Evolutionary conservation across 2,329 filamentous ascomycete species (phyloP), one percentile per base, ranked within the genome.

Genomic region (Epichloe uncinata): DNA sequence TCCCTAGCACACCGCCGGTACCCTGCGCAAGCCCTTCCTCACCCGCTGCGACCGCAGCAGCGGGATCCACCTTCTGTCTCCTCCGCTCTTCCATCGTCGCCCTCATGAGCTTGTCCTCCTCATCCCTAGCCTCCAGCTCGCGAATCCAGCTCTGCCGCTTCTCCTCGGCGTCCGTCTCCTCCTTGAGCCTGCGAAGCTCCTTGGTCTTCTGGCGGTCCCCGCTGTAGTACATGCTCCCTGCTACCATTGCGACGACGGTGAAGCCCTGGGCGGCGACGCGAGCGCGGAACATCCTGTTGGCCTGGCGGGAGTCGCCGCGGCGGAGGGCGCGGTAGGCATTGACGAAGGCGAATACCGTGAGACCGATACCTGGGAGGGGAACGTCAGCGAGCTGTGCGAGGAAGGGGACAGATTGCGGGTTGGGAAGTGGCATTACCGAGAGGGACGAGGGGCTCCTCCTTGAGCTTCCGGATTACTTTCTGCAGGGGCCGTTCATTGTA

Each of bases 201-300:
- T 83, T 85, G 53, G 84, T 76, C 74, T 88, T 88, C 65, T 87
- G 74, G 42, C 88, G 80, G 63, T 94, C 87, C 55, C 84, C 79
- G 64, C 71, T 72, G 75, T 87, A 97, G 72, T 96, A 98, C 64
- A 89, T 79, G 58, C 86, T 87, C 45, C 94, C 93, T n/a, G 78
- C 88, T 7, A 95, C 78, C 70, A 98, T 87, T 56, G 90, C 88
- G 33, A 90, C 67, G 33, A 98, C 78, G 13, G 93, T 98, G 69
- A 98, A 96, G 47, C 81, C 87, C 69, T 98, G 93, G 4, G 89
- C 91, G 64, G 88, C 88, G 62, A 98, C 85, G 69, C 93, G 89
- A 36, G 88, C 87, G 52, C 93, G 89, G 79, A 98, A 98, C 87
- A 96, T 96, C 57, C 82, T 78, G 71, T 98, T 95, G 51, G 93